Percentiles rank a stretch among this genome's conserved stretches.
These are phyloP conservation scores for Penicillium desertorum DNA, from an alignment of 495 filamentous ascomycete genomes.

Conservation along the genomic window DNA sequence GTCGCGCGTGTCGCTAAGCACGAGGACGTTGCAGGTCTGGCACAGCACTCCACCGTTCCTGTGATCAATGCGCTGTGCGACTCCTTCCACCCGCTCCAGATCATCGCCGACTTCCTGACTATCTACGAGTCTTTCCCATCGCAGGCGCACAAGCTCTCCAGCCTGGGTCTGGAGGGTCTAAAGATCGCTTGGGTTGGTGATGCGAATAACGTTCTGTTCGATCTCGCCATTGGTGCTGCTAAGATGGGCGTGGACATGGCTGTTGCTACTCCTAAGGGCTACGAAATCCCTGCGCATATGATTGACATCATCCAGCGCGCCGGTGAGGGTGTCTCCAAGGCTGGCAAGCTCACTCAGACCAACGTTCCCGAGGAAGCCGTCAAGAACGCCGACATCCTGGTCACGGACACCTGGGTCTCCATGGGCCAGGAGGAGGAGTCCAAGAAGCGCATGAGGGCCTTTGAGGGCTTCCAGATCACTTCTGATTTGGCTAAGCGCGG, in stretches of 20 bases:
- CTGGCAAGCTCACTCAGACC: conserved; percentile 72
- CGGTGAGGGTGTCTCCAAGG: conserved; percentile 50
- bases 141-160: conserved; percentile 40
- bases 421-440: conserved; percentile 95
- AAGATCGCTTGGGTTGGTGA: conserved; percentile 97
- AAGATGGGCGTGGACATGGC: conserved; percentile 84
- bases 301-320: conserved; percentile 62
- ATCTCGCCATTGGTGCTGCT: conserved; percentile 78
- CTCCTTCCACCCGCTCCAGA: conserved; percentile 88
- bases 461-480: conserved; percentile 88
- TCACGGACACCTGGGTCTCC: conserved; percentile 96
- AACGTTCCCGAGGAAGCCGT: conserved; percentile 83
- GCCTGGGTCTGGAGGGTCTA: conserved; percentile 72
- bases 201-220: conserved; percentile 94
- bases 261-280: conserved; percentile 82
- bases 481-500: conserved; percentile 75
- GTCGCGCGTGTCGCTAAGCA: conserved; percentile 87
- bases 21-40: conserved; percentile 73
- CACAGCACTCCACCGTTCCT: conserved; percentile 78
- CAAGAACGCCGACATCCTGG: conserved; percentile 81
- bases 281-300: conserved; percentile 74
- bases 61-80: conserved; percentile 94
- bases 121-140: conserved; percentile 72
- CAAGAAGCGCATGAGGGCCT: conserved; percentile 71
- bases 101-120: conserved; percentile 88